Percentiles rank a stretch among this genome's conserved stretches.
Conservation (phyloP, 2,329 filamentous ascomycete genomes). For the Domatiomyces globalis region DNA sequence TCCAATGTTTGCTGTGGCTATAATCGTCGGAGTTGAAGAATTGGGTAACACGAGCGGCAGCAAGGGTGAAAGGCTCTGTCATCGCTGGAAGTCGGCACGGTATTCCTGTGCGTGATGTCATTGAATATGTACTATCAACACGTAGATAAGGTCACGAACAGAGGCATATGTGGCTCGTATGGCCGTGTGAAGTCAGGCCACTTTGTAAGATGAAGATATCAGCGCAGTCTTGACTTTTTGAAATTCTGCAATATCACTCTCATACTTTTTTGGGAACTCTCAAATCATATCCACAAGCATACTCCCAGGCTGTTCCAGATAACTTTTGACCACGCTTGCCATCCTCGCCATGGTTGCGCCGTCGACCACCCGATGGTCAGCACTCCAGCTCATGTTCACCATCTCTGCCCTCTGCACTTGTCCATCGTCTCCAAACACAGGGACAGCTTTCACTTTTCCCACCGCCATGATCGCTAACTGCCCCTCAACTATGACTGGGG, state of each 20-base stretch:
- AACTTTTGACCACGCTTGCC: conserved; percentile 61
- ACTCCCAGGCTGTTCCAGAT: conserved; percentile 70
- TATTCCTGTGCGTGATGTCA: not conserved
- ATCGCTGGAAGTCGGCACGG: not conserved
- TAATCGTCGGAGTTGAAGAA: not conserved
- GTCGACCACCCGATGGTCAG: conserved; percentile 86
- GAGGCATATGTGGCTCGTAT: not conserved
- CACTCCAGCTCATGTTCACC: conserved; percentile 89
- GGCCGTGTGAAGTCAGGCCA: no score
- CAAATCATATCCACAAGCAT: conserved; percentile 76
- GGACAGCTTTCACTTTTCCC: conserved; percentile 64
- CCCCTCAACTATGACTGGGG: conserved; percentile 76
- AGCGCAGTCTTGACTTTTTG: not conserved
- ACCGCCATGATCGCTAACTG: conserved; percentile 89
- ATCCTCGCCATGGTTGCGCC: conserved; percentile 89
- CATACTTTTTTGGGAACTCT: conserved; percentile 9
- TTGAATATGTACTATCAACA: not conserved
- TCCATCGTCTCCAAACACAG: conserved; percentile 52
- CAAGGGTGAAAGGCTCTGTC: not conserved
- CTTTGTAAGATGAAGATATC: not conserved
- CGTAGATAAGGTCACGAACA: not conserved
- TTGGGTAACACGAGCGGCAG: not conserved
- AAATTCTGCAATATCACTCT: not conserved
- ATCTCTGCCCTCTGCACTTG: conserved; percentile 62
- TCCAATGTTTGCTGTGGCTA: not conserved